Evolutionary conservation across 148 eudicot genomes (phyloP).

Genomic region (Persicaria tinctoria): DNA sequence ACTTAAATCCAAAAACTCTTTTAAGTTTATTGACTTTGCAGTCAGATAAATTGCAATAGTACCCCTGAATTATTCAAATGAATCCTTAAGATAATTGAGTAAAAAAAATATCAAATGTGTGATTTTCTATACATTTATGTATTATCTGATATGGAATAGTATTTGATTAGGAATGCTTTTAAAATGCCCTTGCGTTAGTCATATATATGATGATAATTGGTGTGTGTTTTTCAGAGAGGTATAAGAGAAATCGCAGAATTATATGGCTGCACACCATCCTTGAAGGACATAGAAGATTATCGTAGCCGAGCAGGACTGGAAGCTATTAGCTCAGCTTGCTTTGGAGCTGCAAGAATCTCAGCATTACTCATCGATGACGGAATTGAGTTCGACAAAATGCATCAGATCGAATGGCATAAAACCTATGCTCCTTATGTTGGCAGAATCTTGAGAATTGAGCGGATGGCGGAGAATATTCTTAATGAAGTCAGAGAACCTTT

Average conservation of each 20-base stretch:
- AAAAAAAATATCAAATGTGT: background rate
- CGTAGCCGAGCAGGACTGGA: slow-evolving; percentile 48
- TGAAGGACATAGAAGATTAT: slow-evolving; percentile 58
- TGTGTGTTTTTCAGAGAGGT: slow-evolving; percentile 55
- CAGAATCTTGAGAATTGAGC: slow-evolving; percentile 80
- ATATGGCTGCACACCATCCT: slow-evolving; percentile 57
- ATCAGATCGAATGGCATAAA: slow-evolving; percentile 61
- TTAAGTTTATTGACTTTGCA: background rate
- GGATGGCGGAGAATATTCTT: slow-evolving; percentile 68
- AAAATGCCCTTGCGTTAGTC: background rate
- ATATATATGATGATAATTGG: background rate
- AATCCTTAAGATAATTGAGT: background rate
- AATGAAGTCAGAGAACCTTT: slow-evolving; percentile 46
- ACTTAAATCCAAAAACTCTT: background rate
- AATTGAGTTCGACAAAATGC: slow-evolving; percentile 55
- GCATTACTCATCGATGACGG: slow-evolving; percentile 89
- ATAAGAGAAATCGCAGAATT: slow-evolving; percentile 72
- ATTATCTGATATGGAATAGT: background rate
- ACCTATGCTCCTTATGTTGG: slow-evolving; percentile 62
- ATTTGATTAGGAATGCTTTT: background rate
- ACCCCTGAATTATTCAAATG: background rate
- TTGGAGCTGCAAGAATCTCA: slow-evolving; percentile 66
- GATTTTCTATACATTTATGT: background rate
- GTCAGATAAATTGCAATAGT: background rate
- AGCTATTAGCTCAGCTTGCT: slow-evolving; percentile 49